A percentile compares a stretch with the other conserved stretches of the same genome.
Evolutionary conservation across 305 asterid species (phyloP).

Genomic region (Ilex paraguariensis): DNA sequence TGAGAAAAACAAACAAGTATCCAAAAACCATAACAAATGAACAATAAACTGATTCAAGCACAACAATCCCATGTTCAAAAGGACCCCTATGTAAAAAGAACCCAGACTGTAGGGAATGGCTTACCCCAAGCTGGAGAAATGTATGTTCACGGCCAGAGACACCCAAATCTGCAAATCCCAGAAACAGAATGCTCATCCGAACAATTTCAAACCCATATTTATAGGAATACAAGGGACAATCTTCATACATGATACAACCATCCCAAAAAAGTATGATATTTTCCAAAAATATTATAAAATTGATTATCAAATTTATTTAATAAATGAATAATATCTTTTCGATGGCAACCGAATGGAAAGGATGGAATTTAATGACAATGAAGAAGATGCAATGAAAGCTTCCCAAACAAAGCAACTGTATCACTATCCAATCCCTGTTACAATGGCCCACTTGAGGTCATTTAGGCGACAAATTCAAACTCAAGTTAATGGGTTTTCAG

Average conservation of each 20-base stretch:
- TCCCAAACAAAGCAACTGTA: slow-evolving; percentile 3
- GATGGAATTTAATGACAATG: slow-evolving; percentile 10
- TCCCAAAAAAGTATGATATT: slow-evolving; percentile 39
- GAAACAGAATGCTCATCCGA: slow-evolving; percentile 14
- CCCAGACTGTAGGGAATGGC: slow-evolving; percentile 7
- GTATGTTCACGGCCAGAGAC: slow-evolving; percentile 15
- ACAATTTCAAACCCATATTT: slow-evolving; percentile 2
- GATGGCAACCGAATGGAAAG: slow-evolving; percentile 22
- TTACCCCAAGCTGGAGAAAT: slow-evolving; percentile 27
- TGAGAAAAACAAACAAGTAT: background rate
- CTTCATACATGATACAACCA: slow-evolving; percentile 11
- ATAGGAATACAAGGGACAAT: slow-evolving; percentile 11
- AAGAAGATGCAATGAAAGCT: slow-evolving; percentile 17
- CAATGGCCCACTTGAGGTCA: slow-evolving; percentile 38
- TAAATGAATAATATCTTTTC: background rate
- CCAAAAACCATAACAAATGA: background rate
- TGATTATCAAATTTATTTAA: background rate
- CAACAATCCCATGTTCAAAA: slow-evolving; percentile 16
- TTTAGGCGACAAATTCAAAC: slow-evolving; percentile 15
- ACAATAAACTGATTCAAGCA: slow-evolving; percentile 12
- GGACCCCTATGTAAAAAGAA: background rate
- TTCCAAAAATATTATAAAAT: slow-evolving; percentile 22
- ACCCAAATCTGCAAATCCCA: slow-evolving; percentile 29
- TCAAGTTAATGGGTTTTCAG: slow-evolving; percentile 15
- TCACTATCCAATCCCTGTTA: slow-evolving; percentile 23